Base-by-base conservation (phyloP, 2,329 filamentous ascomycete species). In the Pseudodiploospora longispora region DNA sequence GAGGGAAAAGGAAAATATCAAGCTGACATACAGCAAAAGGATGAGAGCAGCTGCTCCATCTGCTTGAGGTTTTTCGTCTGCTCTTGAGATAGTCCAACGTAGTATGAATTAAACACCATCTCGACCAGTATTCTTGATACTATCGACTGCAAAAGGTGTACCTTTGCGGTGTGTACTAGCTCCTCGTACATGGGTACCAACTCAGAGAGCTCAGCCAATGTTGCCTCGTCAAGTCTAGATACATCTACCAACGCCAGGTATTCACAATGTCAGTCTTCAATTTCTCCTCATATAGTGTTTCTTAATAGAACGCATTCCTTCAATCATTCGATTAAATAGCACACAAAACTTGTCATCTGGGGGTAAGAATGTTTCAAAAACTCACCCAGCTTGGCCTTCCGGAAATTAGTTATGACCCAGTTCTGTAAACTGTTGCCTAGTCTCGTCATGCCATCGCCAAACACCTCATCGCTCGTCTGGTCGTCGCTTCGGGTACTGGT, bases 381-480 rank as follows among this genome's bases (percentile, higher is more conserved):
- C 68, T 53, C 58, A 75, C 73, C 66, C 38, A 83, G 62, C 63
- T 74, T 83, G 9, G 75, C 71, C 49, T 75, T 76, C 41, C 83
- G 72, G 51, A 84, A 87, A 57, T 84, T 77, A 28, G 76, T 74
- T 53, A 87, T 80, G 4, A 83, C 76, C 83, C 83, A 88, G 54
- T 87, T 86, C 63, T 87, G 82, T 52, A 86, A 63, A 27, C 82
- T 76, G 54, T 86, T 83, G 19, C 77, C 76, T 38, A 87, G 59
- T 46, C 74, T 70, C 40, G 72, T 69, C 68, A 85, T 77, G 7
- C 72, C 70, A 41, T 83, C 77, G 2, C 69, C 75, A 56, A 87
- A 76, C 8, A 80, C 77, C 59, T 83, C 80, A 55, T 88, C 84
- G 49, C 79, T 81, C 43, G 68, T 69, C 59, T 82, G 76, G 27